Base-by-base conservation (phyloP, 2,329 filamentous ascomycete genomes). In the Diatrype stigma region DNA sequence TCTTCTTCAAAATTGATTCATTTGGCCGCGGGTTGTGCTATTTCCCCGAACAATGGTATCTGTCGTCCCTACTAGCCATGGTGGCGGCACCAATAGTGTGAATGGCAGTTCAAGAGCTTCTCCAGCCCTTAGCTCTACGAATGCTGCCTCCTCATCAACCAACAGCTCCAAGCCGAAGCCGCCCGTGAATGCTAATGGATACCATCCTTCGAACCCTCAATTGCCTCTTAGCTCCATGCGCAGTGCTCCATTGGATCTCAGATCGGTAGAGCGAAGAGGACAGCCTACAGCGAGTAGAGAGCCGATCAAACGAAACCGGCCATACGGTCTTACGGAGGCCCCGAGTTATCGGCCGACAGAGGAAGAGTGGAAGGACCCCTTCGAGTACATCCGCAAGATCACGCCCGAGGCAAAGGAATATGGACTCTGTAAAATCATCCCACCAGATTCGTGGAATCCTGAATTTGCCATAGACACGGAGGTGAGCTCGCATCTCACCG, bases 401-500 rank as follows among this genome's bases (percentile, higher is more conserved):
- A 79, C 86, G 1, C 85, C 90, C 1, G 91, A 96, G 67, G 94
- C 90, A 22, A 82, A 80, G 58, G 84, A 92, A 62, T 97, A 89
- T 70, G 94, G 94, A 47, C 89, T 99, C 49, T 92, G 91, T 79
- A 96, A 96, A 71, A 90, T 99, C 55, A 89, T 99, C 51, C 94
- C 94, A 5, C 94, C 94, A 1, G 90, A 94, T 56, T 85, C 80
- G 32, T 99, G 94, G 94, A 93, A 95, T 63, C 94, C 94, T 7
- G 80, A 90, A 16, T 97, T 99, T 69, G 92, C 92, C 42, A 95
- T 99, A 64, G 91, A 99, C 67, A 97, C 93, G 21, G 91, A 96
- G 84, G 93, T 96, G 77, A 67, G 81, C 56, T 42, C 45, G 49
- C 16, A 12, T 32, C 26, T 14, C 26, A 47, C 23, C 8, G 2